These are phyloP conservation scores for Cercospora sp. DNA, from an alignment of 2,329 filamentous ascomycete genomes.

Conservation along the genomic window DNA sequence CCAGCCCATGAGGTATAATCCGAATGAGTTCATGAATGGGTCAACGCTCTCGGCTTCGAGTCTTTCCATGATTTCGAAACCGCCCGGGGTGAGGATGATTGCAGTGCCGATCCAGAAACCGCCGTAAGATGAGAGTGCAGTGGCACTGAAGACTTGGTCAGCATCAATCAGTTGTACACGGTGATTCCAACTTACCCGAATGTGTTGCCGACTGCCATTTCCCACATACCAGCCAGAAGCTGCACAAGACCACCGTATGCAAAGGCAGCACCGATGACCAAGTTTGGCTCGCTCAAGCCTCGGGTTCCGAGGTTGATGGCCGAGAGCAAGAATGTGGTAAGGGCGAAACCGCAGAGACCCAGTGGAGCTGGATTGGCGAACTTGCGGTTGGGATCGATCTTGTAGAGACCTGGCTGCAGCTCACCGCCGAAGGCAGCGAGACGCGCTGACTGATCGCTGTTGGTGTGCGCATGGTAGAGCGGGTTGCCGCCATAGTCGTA, in stretches of 20 bases:
- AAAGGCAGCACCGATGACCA: conserved; percentile 52
- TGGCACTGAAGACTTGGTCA: conserved; percentile 55
- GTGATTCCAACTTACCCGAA: conserved; percentile 37
- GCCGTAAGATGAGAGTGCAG: conserved; percentile 61
- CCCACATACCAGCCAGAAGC: conserved; percentile 58
- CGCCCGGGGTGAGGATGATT: conserved; percentile 59
- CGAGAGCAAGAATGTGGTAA: conserved; percentile 63
- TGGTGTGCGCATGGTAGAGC: conserved; percentile 47
- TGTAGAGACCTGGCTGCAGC: conserved; percentile 55
- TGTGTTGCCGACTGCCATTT: conserved; percentile 26
- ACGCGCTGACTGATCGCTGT: conserved; percentile 52
- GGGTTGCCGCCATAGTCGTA: conserved; percentile 56
- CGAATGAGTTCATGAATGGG: conserved; percentile 55
- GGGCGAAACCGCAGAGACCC: conserved; percentile 63
- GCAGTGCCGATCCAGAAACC: conserved; percentile 64
- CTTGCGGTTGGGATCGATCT: conserved; percentile 35
- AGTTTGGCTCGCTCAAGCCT: conserved; percentile 46
- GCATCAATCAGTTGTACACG: background rate
- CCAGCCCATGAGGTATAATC: conserved; percentile 61
- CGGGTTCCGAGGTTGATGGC: conserved; percentile 51
- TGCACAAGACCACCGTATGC: conserved; percentile 55
- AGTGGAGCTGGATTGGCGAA: conserved; percentile 58
- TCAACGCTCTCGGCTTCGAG: conserved; percentile 45
- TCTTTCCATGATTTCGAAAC: conserved; percentile 50
- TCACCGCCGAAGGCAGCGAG: conserved; percentile 54